Percentiles rank a stretch among this genome's conserved stretches.
phyloP scores from a whole-genome alignment of 2,329 filamentous ascomycete genomes.

The Fusarium veterinarium region DNA sequence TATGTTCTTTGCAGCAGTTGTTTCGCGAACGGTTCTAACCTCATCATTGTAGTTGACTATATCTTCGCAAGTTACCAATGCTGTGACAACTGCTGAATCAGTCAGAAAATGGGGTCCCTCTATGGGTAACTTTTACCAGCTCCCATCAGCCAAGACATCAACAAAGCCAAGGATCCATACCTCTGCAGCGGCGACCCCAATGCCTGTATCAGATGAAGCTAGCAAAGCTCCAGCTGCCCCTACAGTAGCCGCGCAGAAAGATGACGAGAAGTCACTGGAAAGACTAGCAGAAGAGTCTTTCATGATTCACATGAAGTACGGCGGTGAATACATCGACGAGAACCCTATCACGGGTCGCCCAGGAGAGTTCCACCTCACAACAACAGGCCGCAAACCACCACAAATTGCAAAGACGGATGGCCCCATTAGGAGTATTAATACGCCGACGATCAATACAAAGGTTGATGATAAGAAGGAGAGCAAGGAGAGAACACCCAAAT shows the following conservation, averaged over 20 bases:
- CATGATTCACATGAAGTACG: conserved; percentile 66
- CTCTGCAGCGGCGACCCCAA: conserved; percentile 61
- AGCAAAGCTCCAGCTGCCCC: conserved; percentile 38
- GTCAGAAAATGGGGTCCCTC: conserved; percentile 67
- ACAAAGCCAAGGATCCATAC: conserved; percentile 49
- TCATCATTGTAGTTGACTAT: conserved; percentile 59
- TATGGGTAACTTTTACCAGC: conserved; percentile 63
- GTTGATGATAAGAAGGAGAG: conserved; percentile 59
- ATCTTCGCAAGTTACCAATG: conserved; percentile 65
- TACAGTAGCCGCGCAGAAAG: conserved; percentile 48
- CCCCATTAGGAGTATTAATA: conserved; percentile 50
- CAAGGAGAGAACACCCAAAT: conserved; percentile 59
- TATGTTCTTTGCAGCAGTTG: conserved; percentile 47
- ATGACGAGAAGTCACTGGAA: conserved; percentile 56
- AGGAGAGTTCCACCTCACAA: conserved; percentile 73
- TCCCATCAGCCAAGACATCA: conserved; percentile 47
- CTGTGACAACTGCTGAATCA: conserved; percentile 62
- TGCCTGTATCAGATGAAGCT: conserved; percentile 52
- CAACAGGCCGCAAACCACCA: conserved; percentile 65
- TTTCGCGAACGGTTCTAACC: conserved; percentile 14
- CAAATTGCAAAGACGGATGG: conserved; percentile 47
- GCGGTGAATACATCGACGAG: conserved; percentile 74
- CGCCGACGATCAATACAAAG: conserved; percentile 56
- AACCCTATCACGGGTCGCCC: conserved; percentile 75
- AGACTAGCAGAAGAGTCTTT: conserved; percentile 69